Evolutionary conservation across 176 grass and related monocot genomes (phyloP), one percentile per base, ranked within the genome.

Genomic region (Aechmea fasciata): DNA sequence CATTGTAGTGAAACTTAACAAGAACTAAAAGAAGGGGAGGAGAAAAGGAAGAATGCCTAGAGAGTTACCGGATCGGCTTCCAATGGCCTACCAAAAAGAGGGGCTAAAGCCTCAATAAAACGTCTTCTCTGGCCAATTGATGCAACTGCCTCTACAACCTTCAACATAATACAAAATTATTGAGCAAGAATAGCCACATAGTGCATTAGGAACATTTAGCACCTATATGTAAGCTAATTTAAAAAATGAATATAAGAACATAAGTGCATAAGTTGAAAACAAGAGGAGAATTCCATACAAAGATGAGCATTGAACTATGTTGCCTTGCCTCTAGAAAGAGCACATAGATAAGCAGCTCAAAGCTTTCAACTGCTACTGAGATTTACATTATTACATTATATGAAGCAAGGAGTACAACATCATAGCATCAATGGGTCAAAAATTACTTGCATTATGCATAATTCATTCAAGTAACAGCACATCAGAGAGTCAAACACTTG

Each of bases 91-190:
- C 93, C 93, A 52, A 97, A 97, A 67, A 73, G 33, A 72, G 86
- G 71, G 74, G 81, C 63, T 77, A 97, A 70, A 47, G 93, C 93
- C 54, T 97, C 93, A 66, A 97, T 97, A 72, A 97, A 97, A 19
- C 93, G 84, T 65, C 93, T 96, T 83, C 93, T 90, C 11, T 81
- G 62, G 85, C 88, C 93, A 79, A 96, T 86, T 80, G 86, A 91
- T 73, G 93, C 93, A 71, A 83, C 83, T 83, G 89, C 89, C 4
- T 92, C 86, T 22, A 96, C 77, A 64, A 92, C 79, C 93, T 96
- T 91, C 52, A 65, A 77, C 14, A 63, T 26, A 77, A 33, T 24
- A 55, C 57, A 79, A 73, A 66, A 66, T 73, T 47, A 67, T n/a
- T 13, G 5, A 61, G 13, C 33, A 50, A 50, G 28, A n/a, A 15